These are phyloP conservation scores for Colletotrichum sp. DNA, from an alignment of 2,329 filamentous ascomycete genomes.

Conservation along the genomic window DNA sequence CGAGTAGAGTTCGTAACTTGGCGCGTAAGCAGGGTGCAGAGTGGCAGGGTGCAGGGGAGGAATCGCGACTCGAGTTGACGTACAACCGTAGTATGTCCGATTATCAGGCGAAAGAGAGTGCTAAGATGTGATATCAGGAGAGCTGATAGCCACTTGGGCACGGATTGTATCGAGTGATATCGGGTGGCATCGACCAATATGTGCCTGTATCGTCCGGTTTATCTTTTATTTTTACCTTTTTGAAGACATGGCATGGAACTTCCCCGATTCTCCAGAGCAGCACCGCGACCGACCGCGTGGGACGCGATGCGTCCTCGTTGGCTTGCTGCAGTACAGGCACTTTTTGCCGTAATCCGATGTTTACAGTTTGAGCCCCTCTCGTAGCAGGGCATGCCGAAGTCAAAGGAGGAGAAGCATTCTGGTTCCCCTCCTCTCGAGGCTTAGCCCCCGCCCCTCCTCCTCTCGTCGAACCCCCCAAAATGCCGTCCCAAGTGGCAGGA, in stretches of 20 bases:
- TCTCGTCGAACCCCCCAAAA: neutral
- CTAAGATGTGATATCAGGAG: neutral
- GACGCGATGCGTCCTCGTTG: neutral
- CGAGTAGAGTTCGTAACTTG: neutral
- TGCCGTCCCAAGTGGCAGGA: neutral
- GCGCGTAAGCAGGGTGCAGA: neutral
- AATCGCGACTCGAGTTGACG: neutral
- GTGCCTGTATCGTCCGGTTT: neutral
- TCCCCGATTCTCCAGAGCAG: neutral
- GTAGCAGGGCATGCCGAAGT: neutral
- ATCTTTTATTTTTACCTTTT: neutral
- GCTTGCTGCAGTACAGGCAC: neutral
- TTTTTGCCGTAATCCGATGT: neutral
- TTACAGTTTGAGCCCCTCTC: conserved; percentile 8
- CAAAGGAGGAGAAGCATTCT: neutral
- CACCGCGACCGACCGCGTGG: conserved; percentile 3
- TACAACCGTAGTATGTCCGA: neutral
- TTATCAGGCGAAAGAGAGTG: neutral
- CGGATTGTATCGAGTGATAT: neutral
- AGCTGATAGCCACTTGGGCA: neutral
- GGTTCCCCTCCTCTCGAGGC: neutral
- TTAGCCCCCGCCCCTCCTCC: neutral
- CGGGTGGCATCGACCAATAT: neutral
- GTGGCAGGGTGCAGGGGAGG: neutral
- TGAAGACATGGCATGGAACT: neutral